Conservation (phyloP, 2,329 filamentous ascomycete species). For the Trichoderma polysporum region DNA sequence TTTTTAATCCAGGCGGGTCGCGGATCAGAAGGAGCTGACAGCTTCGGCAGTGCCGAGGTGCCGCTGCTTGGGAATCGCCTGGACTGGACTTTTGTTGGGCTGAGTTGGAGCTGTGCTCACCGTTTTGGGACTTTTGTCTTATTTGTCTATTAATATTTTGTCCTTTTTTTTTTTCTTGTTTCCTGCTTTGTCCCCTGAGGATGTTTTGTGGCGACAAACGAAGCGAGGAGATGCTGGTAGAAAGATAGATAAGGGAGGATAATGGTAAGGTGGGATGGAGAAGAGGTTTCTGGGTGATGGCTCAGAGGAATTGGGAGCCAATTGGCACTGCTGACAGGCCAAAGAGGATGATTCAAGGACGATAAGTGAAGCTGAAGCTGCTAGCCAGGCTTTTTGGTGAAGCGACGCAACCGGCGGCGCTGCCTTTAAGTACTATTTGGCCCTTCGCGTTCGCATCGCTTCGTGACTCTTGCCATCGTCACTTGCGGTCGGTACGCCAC, state of each 20-base stretch:
- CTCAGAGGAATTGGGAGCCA: constrained; percentile 1
- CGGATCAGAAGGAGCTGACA: constrained; percentile 15
- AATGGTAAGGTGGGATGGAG: neutral
- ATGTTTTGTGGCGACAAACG: neutral
- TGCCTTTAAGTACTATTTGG: constrained; percentile 22
- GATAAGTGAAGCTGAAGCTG: constrained; percentile 3
- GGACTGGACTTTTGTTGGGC: neutral
- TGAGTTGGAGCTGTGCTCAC: neutral
- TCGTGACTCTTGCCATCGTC: constrained; percentile 21
- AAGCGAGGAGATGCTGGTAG: neutral
- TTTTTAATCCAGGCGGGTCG: neutral
- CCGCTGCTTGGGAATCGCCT: neutral
- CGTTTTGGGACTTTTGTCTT: neutral
- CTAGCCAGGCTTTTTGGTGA: neutral
- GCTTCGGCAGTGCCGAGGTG: constrained; percentile 18
- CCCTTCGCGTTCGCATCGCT: constrained; percentile 5
- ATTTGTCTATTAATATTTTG: neutral
- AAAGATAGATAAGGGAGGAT: neutral
- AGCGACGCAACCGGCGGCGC: constrained; percentile 16
- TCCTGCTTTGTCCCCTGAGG: neutral
- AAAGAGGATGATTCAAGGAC: neutral
- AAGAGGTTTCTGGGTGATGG: neutral
- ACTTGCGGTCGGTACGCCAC: constrained; percentile 15
- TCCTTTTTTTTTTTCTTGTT: neutral
- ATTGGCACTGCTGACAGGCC: constrained; percentile 11